Evolutionary conservation across 768 basidiomycete species (phyloP), one percentile per base, ranked within the genome.

Genomic region (Guyanaporus albipodus): DNA sequence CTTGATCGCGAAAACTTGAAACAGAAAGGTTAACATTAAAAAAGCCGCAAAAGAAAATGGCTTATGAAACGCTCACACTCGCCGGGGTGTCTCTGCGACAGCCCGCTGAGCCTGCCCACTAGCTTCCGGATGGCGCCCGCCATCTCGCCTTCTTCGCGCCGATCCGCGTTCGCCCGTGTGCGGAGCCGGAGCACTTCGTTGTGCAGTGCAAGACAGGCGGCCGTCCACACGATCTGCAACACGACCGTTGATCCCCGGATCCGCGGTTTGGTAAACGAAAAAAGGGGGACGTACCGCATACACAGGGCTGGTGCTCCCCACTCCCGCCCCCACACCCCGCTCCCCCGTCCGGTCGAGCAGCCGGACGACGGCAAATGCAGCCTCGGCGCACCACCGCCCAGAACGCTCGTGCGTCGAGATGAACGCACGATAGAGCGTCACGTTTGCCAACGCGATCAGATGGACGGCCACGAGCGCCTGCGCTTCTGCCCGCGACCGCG

Each of bases 191-290:
- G 38, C 0, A 66, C 15, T 9, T 63, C 59, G 1, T 58, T 54
- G 23, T 63, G 55, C 10, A 67, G 21, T 1, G 45, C 38, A 21
- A 61, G 52, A 29, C 54, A 59, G 24, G 56, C 23, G 1, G 31
- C 46, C 1, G 55, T 59, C 66, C 64, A 66, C 23, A 59, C 53
- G 8, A 49, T 43, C 64, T 66, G 11, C 8, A 14, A 12, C 12
- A 24, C n/a, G 19, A 21, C 10, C 8, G 22, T 6, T 14, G 7
- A 39, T 57, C 6, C 17, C 18, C 12, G 4, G 21, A n/a, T 40
- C n/a, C 39, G 31, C 4, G 40, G 2, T 7, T 23, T 0, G 3
- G 18, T 19, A 11, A 1, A 17, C 8, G 1, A 1, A 15, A 12
- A n/a, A 6, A 10, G 15, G 15, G 22, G n/a, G 9, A 42, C 31